Evolutionary conservation across 768 basidiomycete species (phyloP).

Genomic region (Termitomyces sp.): DNA sequence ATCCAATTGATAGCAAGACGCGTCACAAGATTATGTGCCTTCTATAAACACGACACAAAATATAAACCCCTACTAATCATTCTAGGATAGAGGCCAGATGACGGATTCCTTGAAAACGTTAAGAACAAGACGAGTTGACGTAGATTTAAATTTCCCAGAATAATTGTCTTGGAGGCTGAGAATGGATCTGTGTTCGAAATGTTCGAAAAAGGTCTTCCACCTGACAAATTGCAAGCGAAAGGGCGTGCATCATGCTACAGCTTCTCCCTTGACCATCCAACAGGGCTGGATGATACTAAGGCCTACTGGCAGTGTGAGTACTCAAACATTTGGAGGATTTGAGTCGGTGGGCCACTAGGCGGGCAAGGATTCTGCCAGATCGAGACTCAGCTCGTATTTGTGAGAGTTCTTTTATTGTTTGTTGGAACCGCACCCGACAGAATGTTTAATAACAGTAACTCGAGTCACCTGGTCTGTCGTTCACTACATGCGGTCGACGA

Average conservation of each 20-base stretch:
- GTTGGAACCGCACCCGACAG: background rate
- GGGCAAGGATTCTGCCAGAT: background rate
- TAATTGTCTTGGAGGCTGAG: constrained; percentile 6
- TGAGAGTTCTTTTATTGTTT: background rate
- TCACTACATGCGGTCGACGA: background rate
- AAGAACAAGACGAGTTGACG: background rate
- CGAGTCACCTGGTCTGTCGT: constrained; percentile 8
- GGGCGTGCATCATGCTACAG: constrained; percentile 1
- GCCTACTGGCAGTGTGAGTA: background rate
- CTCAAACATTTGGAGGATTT: background rate
- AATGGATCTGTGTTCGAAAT: constrained; percentile 17
- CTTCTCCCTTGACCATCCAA: background rate
- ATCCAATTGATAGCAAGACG: background rate
- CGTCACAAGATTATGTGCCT: background rate
- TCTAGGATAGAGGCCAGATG: background rate
- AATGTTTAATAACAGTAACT: background rate
- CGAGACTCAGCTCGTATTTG: background rate
- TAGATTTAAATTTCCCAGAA: background rate
- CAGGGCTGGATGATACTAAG: background rate
- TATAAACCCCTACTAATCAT: background rate
- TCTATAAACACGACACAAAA: background rate
- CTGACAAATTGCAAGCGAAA: background rate
- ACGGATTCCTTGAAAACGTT: background rate
- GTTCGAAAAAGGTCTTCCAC: background rate
- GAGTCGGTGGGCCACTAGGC: background rate